These are phyloP conservation scores for Phytopythium delawarense DNA, from an alignment of 352 stramenopile species.

Conservation along the genomic window DNA sequence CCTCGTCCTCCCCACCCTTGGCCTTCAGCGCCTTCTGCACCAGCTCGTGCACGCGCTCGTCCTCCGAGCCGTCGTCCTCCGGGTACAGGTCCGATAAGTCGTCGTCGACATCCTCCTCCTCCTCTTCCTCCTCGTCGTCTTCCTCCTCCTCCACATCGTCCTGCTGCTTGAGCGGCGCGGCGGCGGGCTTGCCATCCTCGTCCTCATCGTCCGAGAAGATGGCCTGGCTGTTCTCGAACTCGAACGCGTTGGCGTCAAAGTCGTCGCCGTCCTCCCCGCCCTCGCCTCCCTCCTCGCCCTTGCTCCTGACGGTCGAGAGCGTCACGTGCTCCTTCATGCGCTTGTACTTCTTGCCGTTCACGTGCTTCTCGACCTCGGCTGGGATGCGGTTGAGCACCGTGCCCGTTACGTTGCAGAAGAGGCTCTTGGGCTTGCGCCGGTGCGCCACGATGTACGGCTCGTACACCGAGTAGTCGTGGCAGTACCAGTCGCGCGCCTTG, in stretches of 20 bases:
- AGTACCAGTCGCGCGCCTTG: slow-evolving; percentile 87
- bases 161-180: slow-evolving; percentile 5
- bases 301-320: slow-evolving; percentile 26
- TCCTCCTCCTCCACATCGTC: slow-evolving; percentile 18
- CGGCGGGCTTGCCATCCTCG: slow-evolving; percentile 16
- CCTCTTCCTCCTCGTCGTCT: slow-evolving; percentile 14
- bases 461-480: slow-evolving; percentile 89
- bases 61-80: slow-evolving; percentile 39
- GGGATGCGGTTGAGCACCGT: slow-evolving; percentile 88
- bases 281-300: slow-evolving; percentile 26
- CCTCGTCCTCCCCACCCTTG: slow-evolving; percentile 32
- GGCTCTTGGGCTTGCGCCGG: slow-evolving; percentile 70
- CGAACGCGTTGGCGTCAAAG: slow-evolving; percentile 78
- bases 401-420: slow-evolving; percentile 88
- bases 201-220: slow-evolving; percentile 68
- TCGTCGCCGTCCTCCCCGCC: slow-evolving; percentile 23
- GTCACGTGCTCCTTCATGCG: slow-evolving; percentile 75
- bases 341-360: slow-evolving; percentile 86
- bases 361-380: slow-evolving; percentile 83
- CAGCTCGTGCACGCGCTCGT: slow-evolving; percentile 31
- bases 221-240: slow-evolving; percentile 77
- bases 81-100: slow-evolving; percentile 68
- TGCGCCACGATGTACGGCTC: slow-evolving; percentile 88
- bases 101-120: slow-evolving; percentile 24
- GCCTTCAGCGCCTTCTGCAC: slow-evolving; percentile 31